phyloP scores from a whole-genome alignment of 1,139 yeast genomes.

The Pichia cactophila region DNA sequence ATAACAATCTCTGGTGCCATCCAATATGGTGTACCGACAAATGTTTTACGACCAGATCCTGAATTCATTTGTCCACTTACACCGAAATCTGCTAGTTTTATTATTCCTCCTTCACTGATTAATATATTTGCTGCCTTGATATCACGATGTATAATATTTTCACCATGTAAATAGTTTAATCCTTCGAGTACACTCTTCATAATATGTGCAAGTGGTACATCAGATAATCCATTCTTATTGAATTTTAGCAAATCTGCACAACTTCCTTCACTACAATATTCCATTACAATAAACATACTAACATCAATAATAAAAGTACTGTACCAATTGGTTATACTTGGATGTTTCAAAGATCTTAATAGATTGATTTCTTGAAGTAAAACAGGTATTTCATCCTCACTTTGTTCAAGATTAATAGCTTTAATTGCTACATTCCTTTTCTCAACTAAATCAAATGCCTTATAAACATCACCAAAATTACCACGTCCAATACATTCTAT shows the following conservation, averaged over 20 bases:
- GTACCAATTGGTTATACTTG: constrained; percentile 55
- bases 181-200: constrained; percentile 57
- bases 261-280: constrained; percentile 88
- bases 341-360: constrained; percentile 56
- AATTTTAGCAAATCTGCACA: constrained; percentile 65
- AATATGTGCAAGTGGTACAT: constrained; percentile 51
- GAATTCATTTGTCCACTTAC: constrained; percentile 74
- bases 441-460: constrained; percentile 34
- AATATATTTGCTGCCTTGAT: constrained; percentile 78
- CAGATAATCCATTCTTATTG: constrained; percentile 42
- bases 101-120: constrained; percentile 51
- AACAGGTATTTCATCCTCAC: constrained; percentile 63
- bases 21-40: constrained; percentile 91
- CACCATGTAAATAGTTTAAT: constrained; percentile 61
- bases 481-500: constrained; percentile 71
- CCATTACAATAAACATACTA: constrained; percentile 85
- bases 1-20: constrained; percentile 84
- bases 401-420: constrained; percentile 65
- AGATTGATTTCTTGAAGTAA: constrained; percentile 71
- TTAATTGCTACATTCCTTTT: constrained; percentile 60
- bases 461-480: constrained; percentile 80
- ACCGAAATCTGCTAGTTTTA: constrained; percentile 81
- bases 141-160: constrained; percentile 74
- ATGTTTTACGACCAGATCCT: constrained; percentile 55
- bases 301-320: constrained; percentile 57